phyloP scores from a whole-genome alignment of 257 asterid genomes.

The Lithospermum erythrorhizon region DNA sequence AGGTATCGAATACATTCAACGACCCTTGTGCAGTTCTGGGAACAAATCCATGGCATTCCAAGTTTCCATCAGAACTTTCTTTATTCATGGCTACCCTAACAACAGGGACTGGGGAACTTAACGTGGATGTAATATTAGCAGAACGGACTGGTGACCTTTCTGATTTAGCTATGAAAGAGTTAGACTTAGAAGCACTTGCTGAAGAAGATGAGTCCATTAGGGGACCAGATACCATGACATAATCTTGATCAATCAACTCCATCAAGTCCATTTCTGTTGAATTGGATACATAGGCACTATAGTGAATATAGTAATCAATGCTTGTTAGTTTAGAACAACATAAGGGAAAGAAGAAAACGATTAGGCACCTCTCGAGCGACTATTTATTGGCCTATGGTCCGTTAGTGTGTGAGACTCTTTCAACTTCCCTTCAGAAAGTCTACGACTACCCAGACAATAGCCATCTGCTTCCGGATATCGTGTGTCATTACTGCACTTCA shows the following conservation, averaged over 20 bases:
- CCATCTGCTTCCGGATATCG: slow-evolving; percentile 24
- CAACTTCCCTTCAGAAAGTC: slow-evolving; percentile 37
- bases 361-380: slow-evolving; percentile 40
- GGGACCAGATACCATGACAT: slow-evolving; percentile 68
- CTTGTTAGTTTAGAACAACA: not conserved
- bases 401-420: slow-evolving; percentile 39
- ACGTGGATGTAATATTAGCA: slow-evolving; percentile 24
- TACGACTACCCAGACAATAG: slow-evolving; percentile 27
- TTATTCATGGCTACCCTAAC: slow-evolving; percentile 28
- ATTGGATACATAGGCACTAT: slow-evolving; percentile 15
- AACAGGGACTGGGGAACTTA: slow-evolving; percentile 55
- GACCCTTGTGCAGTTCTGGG: slow-evolving; percentile 61
- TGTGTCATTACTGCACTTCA: slow-evolving; percentile 15
- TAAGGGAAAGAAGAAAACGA: not conserved
- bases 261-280: slow-evolving; percentile 47
- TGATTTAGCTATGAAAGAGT: slow-evolving; percentile 37
- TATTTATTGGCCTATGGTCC: slow-evolving; percentile 26
- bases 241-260: slow-evolving; percentile 75
- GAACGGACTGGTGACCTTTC: slow-evolving; percentile 34
- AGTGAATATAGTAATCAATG: not conserved
- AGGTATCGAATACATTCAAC: slow-evolving; percentile 27
- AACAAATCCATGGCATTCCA: slow-evolving; percentile 46
- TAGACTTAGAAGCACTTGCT: slow-evolving; percentile 31
- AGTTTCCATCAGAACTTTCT: slow-evolving; percentile 29
- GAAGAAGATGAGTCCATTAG: slow-evolving; percentile 56